phyloP scores from a whole-genome alignment of 73 alveolate species.

The Strombidium stylifer region DNA sequence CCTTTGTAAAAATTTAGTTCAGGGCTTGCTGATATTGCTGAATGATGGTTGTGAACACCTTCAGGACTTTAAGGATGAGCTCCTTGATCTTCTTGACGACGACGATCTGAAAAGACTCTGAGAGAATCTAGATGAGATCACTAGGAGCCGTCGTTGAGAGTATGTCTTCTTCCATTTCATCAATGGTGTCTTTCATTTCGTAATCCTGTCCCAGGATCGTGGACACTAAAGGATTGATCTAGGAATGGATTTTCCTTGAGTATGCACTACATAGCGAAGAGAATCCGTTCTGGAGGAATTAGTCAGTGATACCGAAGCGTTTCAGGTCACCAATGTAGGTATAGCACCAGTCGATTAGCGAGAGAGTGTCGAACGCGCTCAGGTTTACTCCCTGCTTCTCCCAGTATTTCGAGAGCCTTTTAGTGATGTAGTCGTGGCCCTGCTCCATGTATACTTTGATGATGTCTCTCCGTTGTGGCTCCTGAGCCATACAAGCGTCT shows the following conservation, averaged over 20 bases:
- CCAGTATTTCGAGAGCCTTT: slow-evolving; percentile 51
- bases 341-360: slow-evolving; percentile 59
- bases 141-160: slow-evolving; percentile 50
- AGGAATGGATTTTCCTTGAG: slow-evolving; percentile 44
- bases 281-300: slow-evolving; percentile 53
- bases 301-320: slow-evolving; percentile 64
- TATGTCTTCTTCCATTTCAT: slow-evolving; percentile 24
- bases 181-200: slow-evolving; percentile 28
- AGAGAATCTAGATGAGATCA: slow-evolving; percentile 44
- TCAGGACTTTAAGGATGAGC: slow-evolving; percentile 36
- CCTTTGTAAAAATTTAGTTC: slow-evolving; percentile 6
- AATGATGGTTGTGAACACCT: slow-evolving; percentile 23
- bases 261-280: slow-evolving; percentile 39
- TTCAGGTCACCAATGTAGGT: slow-evolving; percentile 33
- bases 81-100: slow-evolving; percentile 41
- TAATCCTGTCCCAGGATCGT: slow-evolving; percentile 43
- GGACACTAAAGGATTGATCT: slow-evolving; percentile 35
- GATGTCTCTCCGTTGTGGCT: slow-evolving; percentile 61
- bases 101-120: slow-evolving; percentile 43
- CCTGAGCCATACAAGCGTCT: slow-evolving; percentile 68
- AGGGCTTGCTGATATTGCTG: slow-evolving; percentile 48
- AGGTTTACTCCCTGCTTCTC: slow-evolving; percentile 20
- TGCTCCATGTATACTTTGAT: slow-evolving; percentile 56
- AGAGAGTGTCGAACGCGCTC: slow-evolving; percentile 29
- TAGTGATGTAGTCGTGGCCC: slow-evolving; percentile 54